These are phyloP conservation scores for Ambrosiella beaveri DNA, from an alignment of 2,329 filamentous ascomycete species.

Conservation along the genomic window DNA sequence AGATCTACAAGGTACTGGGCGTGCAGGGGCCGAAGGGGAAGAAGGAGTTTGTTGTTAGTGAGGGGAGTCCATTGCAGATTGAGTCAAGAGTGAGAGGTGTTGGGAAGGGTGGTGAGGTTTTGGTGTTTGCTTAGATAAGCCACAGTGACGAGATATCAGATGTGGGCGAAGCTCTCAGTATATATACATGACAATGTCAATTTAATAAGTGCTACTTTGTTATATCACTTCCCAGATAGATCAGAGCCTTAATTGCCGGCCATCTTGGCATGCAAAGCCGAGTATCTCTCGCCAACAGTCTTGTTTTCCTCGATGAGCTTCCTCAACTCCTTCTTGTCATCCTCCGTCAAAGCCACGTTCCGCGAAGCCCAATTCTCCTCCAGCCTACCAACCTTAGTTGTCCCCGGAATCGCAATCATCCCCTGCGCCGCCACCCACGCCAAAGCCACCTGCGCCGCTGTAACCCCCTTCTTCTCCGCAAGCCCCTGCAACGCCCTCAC, in stretches of 20 bases:
- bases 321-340: not conserved
- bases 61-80: conserved; percentile 46
- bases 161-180: no score
- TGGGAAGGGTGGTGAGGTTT: conserved; percentile 16
- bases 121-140: conserved; percentile 11
- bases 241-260: not conserved
- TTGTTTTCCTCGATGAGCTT: not conserved
- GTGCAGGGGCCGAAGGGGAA: conserved; percentile 20
- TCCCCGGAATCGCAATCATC: not conserved
- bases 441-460: not conserved
- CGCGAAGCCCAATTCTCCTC: not conserved
- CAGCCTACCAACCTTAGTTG: not conserved
- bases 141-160: not conserved
- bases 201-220: not conserved
- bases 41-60: conserved; percentile 38
- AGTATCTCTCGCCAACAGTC: not conserved
- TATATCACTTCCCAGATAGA: no score
- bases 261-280: not conserved
- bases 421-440: not conserved
- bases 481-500: not conserved
- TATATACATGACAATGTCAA: not conserved
- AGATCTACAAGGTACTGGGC: conserved; percentile 41
- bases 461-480: not conserved
- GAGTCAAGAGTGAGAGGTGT: conserved; percentile 38
- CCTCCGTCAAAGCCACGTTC: not conserved